These are phyloP conservation scores for Metarhizium humberi DNA, from an alignment of 2,329 filamentous ascomycete species.

Conservation along the genomic window DNA sequence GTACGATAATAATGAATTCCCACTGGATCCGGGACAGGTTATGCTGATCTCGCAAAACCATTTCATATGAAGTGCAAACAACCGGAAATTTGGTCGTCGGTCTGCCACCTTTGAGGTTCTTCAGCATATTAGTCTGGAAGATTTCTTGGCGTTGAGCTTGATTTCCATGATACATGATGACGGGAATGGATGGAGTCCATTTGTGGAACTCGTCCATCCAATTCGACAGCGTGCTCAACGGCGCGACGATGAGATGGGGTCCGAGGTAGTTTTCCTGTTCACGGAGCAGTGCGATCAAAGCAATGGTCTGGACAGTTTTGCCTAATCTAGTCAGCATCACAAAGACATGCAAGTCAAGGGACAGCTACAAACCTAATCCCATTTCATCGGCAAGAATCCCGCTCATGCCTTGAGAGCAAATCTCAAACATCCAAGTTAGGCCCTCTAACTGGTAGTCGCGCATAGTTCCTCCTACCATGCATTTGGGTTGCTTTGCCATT, in stretches of 20 bases:
- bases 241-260: constrained; percentile 83
- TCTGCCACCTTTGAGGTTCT: constrained; percentile 52
- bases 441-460: constrained; percentile 90
- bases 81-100: constrained; percentile 69
- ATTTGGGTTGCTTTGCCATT: constrained; percentile 77
- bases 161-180: constrained; percentile 82
- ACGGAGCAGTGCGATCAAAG: constrained; percentile 75
- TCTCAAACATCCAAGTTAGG: constrained; percentile 89
- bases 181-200: constrained; percentile 84
- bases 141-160: constrained; percentile 69
- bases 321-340: constrained; percentile 33
- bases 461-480: constrained; percentile 84
- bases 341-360: neutral
- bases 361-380: constrained; percentile 53
- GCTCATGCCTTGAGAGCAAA: constrained; percentile 70
- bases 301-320: constrained; percentile 88
- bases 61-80: constrained; percentile 92
- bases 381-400: constrained; percentile 92
- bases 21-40: constrained; percentile 77
- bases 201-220: constrained; percentile 91
- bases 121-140: constrained; percentile 62
- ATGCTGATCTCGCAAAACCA: constrained; percentile 83
- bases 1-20: constrained; percentile 92
- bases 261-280: constrained; percentile 78
- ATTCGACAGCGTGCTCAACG: constrained; percentile 84